Evolutionary conservation across 2,329 filamentous ascomycete species (phyloP).

Genomic region (Fusarium sp.): DNA sequence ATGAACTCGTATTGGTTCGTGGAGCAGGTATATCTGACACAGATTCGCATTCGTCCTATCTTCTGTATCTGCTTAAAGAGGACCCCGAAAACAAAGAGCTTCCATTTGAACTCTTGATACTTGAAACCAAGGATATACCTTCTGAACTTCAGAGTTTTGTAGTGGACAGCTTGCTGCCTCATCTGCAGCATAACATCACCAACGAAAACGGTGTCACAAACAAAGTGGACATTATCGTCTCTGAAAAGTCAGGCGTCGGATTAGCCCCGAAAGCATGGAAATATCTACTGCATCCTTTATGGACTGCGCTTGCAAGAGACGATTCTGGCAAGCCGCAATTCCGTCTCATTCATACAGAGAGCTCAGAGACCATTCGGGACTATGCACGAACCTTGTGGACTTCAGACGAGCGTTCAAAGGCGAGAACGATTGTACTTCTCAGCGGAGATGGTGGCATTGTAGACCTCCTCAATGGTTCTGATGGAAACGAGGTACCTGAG

Average conservation of each 20-base stretch:
- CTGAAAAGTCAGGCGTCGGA: slow-evolving; percentile 75
- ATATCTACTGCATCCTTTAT: slow-evolving; percentile 68
- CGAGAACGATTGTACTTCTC: slow-evolving; percentile 78
- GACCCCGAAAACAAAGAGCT: slow-evolving; percentile 45
- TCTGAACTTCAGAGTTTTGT: slow-evolving; percentile 57
- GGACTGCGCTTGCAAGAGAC: slow-evolving; percentile 58
- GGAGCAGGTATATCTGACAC: slow-evolving; percentile 9
- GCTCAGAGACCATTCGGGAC: slow-evolving; percentile 73
- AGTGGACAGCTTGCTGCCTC: slow-evolving; percentile 57
- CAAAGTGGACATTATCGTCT: slow-evolving; percentile 75
- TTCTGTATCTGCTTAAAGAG: slow-evolving; percentile 61
- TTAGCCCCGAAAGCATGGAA: slow-evolving; percentile 71
- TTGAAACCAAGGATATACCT: slow-evolving; percentile 53
- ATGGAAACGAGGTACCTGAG: slow-evolving; percentile 37
- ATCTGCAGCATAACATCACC: slow-evolving; percentile 50
- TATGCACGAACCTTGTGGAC: slow-evolving; percentile 66
- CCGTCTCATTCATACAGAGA: slow-evolving; percentile 73
- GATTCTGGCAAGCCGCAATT: slow-evolving; percentile 14
- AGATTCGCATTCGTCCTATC: slow-evolving; percentile 34
- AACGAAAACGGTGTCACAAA: slow-evolving; percentile 44
- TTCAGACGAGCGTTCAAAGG: slow-evolving; percentile 53
- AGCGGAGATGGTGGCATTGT: slow-evolving; percentile 91
- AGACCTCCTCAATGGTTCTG: slow-evolving; percentile 81
- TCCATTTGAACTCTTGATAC: slow-evolving; percentile 50
- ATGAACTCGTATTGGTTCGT: slow-evolving; percentile 52